A percentile compares a stretch with the other conserved stretches of the same genome.
phyloP scores from a whole-genome alignment of 2,329 filamentous ascomycete species.

The Trichoderma simmonsii region DNA sequence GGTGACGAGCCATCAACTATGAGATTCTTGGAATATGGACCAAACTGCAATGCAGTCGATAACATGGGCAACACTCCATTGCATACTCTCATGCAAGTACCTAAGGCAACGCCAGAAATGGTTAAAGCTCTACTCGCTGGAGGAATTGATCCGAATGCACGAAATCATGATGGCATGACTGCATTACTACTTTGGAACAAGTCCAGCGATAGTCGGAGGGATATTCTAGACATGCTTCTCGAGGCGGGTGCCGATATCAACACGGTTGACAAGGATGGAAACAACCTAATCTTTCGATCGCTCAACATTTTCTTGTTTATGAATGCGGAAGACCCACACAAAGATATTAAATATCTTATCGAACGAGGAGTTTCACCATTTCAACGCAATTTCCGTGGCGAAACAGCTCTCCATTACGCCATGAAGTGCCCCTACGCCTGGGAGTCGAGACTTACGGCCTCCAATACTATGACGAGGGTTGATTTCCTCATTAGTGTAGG shows the following conservation, averaged over 20 bases:
- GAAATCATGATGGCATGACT: constrained; percentile 21
- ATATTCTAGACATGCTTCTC: constrained; percentile 16
- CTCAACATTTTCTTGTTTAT: not conserved
- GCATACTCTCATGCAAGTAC: constrained; percentile 16
- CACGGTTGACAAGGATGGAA: constrained; percentile 20
- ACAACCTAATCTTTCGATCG: constrained; percentile 21
- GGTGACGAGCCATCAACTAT: not conserved
- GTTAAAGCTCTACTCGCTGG: constrained; percentile 17
- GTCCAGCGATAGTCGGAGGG: rapidly evolving
- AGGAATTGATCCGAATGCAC: constrained; percentile 26
- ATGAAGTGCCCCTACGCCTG: not conserved
- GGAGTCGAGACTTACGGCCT: not conserved
- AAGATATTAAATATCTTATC: constrained; percentile 19
- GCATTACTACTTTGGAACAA: constrained; percentile 17
- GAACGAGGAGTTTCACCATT: constrained; percentile 19
- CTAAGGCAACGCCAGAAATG: not conserved
- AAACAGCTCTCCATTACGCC: constrained; percentile 23
- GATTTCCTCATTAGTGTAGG: constrained; percentile 16
- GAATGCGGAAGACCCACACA: not conserved
- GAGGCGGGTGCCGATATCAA: constrained; percentile 27
- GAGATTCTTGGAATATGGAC: constrained; percentile 22
- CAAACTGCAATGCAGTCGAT: constrained; percentile 23
- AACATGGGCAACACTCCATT: constrained; percentile 23
- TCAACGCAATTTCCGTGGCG: constrained; percentile 20
- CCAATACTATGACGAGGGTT: constrained; percentile 1